phyloP scores from a whole-genome alignment of 306 rosid species.

The Abrus precatorius region DNA sequence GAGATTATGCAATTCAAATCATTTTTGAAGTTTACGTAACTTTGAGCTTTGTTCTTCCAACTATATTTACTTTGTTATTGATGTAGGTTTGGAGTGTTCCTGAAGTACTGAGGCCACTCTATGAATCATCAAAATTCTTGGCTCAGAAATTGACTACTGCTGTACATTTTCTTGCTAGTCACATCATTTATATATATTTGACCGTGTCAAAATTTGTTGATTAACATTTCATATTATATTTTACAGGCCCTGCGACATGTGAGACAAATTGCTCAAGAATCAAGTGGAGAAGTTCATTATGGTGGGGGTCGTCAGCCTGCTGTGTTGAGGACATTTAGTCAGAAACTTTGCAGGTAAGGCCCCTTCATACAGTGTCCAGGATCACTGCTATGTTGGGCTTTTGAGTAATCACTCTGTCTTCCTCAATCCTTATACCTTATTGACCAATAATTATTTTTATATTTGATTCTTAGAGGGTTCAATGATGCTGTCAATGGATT shows the following conservation, averaged over 20 bases:
- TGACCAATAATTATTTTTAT: constrained; percentile 3
- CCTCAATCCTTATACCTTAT: constrained; percentile 9
- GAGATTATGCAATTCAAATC: too few species aligned
- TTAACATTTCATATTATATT: constrained; percentile 13
- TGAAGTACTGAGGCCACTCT: constrained; percentile 88
- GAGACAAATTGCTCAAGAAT: constrained; percentile 84
- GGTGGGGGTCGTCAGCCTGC: constrained; percentile 94
- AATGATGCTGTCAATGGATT: constrained; percentile 93
- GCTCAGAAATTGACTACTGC: constrained; percentile 86
- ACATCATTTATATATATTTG: neutral
- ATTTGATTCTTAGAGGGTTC: constrained; percentile 68
- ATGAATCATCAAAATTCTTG: constrained; percentile 81
- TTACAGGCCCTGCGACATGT: constrained; percentile 81
- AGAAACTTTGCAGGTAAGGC: constrained; percentile 76
- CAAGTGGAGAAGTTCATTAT: constrained; percentile 77
- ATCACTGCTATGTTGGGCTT: neutral
- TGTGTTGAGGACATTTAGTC: constrained; percentile 88
- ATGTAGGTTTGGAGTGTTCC: constrained; percentile 83
- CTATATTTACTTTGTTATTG: neutral
- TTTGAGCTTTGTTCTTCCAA: neutral
- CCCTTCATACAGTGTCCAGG: neutral
- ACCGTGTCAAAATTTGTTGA: neutral
- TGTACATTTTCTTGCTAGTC: constrained; percentile 52
- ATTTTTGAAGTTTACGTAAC: neutral
- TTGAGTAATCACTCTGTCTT: neutral